Evolutionary conservation across 805 yeast species (phyloP), one percentile per base, ranked within the genome.

Genomic region (Metschnikowia koreensis): DNA sequence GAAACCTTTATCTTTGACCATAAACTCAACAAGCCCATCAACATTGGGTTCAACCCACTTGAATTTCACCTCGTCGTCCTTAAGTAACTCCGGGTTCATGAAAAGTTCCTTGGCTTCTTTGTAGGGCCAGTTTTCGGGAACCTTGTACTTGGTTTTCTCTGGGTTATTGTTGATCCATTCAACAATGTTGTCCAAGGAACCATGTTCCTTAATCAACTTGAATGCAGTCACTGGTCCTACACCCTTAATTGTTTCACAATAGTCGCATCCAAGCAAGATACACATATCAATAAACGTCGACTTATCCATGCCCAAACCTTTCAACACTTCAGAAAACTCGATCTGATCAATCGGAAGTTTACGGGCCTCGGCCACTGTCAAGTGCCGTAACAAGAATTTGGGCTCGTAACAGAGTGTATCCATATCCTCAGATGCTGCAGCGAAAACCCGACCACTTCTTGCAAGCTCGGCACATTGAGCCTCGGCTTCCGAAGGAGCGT

Each of bases 371-470:
- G 97, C 84, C 59, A 92, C 94, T 0, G 98, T 94, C 67, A 94
- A 77, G 66, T 94, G 96, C 58, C 99, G 81, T 54, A 94, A 75
- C 48, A 94, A 71, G 53, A 73, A 83, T 6, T 96, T 94, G 1
- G 98, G 89, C 51, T 83, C 85, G 66, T 93, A 94, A 64, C 98
- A 94, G 50, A 94, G 68, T 1, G 99, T 94, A 70, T 94, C 99
- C 99, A 94, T 94, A 81, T 94, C 99, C 67, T 94, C 99, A 6
- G 96, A 87, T 1, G 97, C 99, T 2, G 98, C 97, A 8, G 96
- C 99, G 66, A 85, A 94, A 0, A 93, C 98, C 64, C 90, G 91
- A 1, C 97, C 97, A 11, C 83, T 81, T 52, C 83, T 81, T 3
- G 97, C 97, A 44, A 94, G 71, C 56, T 84, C 94, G 0, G 99